phyloP scores from a whole-genome alignment of 805 yeast species.

The Kluyveromyces starmeri region DNA sequence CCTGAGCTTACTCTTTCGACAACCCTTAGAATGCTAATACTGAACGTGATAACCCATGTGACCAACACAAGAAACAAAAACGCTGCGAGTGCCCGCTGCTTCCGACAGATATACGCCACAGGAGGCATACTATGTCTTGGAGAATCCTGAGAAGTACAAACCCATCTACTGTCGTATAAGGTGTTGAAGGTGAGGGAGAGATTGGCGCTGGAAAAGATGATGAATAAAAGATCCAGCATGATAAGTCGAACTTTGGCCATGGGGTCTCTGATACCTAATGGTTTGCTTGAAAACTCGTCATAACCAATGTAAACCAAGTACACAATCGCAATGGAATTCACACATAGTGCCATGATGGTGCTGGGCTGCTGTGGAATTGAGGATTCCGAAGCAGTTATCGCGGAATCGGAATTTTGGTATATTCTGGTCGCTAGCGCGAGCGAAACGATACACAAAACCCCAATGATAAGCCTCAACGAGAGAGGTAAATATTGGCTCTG shows the following conservation, averaged over 20 bases:
- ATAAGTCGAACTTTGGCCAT: constrained; percentile 73
- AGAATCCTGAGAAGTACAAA: constrained; percentile 36
- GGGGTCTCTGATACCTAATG: constrained; percentile 83
- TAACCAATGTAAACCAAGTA: constrained; percentile 76
- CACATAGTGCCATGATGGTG: constrained; percentile 85
- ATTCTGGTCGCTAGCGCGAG: constrained; percentile 64
- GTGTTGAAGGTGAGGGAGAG: constrained; percentile 80
- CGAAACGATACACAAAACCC: constrained; percentile 54
- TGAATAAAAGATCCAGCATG: constrained; percentile 74
- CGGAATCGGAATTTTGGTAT: constrained; percentile 31
- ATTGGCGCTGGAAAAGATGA: constrained; percentile 84
- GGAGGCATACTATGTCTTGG: constrained; percentile 21
- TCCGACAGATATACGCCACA: constrained; percentile 52
- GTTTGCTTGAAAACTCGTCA: constrained; percentile 89
- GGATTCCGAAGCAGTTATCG: constrained; percentile 8
- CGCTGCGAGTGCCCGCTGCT: constrained; percentile 72
- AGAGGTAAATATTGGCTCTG: constrained; percentile 78
- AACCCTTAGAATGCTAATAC: constrained; percentile 74
- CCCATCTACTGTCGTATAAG: constrained; percentile 75
- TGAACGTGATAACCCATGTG: constrained; percentile 79
- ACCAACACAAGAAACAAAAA: constrained; percentile 67
- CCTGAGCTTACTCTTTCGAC: constrained; percentile 49
- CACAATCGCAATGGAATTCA: constrained; percentile 66
- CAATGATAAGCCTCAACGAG: constrained; percentile 53
- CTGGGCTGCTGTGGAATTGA: constrained; percentile 68